Conservation (phyloP, 2,329 filamentous ascomycete genomes). For the Arthrinium phaeospermum region DNA sequence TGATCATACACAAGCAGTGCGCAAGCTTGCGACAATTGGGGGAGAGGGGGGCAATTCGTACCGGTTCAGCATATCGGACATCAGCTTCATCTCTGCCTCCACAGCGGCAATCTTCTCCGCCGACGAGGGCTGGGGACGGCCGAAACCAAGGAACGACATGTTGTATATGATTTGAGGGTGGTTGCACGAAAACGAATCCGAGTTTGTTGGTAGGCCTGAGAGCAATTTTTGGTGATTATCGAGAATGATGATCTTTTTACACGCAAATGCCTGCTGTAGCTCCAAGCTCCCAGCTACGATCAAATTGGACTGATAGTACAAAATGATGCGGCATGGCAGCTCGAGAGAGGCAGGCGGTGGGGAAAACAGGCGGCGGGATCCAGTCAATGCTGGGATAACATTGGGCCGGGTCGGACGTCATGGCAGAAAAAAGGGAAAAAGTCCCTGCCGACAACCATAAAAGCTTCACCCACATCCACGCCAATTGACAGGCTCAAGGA, state of each 20-base stretch:
- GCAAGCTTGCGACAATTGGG: conserved; percentile 1
- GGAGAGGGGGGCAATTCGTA: conserved; percentile 47
- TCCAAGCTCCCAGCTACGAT: conserved; percentile 1
- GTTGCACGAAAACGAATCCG: neutral
- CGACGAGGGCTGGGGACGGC: conserved; percentile 83
- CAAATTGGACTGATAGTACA: conserved; percentile 14
- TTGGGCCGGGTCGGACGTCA: conserved; percentile 3
- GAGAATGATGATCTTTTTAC: conserved; percentile 14
- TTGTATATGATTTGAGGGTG: conserved; percentile 33
- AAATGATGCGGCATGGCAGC: neutral
- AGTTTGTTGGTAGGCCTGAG: neutral
- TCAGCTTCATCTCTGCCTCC: conserved; percentile 96
- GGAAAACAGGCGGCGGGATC: neutral
- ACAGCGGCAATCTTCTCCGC: conserved; percentile 97
- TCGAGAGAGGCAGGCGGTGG: conserved; percentile 7
- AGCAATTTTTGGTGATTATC: conserved; percentile 5
- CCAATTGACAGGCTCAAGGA: neutral
- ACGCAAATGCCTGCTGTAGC: conserved; percentile 11
- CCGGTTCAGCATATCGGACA: conserved; percentile 98
- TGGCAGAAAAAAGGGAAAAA: neutral
- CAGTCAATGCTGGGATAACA: conserved; percentile 8
- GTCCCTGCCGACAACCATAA: neutral
- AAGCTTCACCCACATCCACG: neutral
- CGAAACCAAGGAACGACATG: conserved; percentile 78
- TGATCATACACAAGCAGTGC: neutral